Base-by-base conservation (phyloP, 1,284 basidiomycete species). In the Vanrija humicola region DNA sequence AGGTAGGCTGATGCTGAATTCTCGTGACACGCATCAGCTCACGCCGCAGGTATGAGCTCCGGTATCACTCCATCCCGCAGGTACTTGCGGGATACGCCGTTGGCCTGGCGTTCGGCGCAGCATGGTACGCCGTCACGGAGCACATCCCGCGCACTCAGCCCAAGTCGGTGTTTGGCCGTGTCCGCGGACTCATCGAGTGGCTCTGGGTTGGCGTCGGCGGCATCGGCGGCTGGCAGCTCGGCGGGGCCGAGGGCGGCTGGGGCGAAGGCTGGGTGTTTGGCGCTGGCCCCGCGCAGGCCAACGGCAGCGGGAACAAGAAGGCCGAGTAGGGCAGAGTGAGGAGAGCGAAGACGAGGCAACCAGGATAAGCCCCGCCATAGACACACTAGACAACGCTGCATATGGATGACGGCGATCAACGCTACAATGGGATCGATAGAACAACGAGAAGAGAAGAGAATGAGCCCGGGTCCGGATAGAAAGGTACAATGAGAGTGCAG, bases 21-120 rank as follows among this genome's bases (percentile, higher is more conserved):
- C 34, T 23, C 28, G 6, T 28, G 28, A 2, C 7, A 7, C 28
- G 28, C 28, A 28, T 10, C 7, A 26, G 39, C 52, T 59, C n/a
- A 60, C 57, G 1, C 10, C 10, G 0, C 43, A 74, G 75, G 26
- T 71, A 62, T 29, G 69, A 72, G 43, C 67, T 77, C 9, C 65
- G 66, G 26, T 77, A 77, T 58, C 75, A 77, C 57, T 64, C 73
- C 0, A 52, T 63, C 5, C 50, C 55, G 5, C 75, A 77, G 55
- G 65, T 77, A 43, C 29, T 67, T 6, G 66, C 65, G 2, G 72
- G 72, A 2, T 74, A 73, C 56, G n/a, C 38, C 19, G 64, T 62
- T 5, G 72, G 72, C 16, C 50, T 73, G 0, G 10, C 54, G 8
- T 55, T 59, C 14, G 72, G 72, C 12, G 26, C 62, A 1, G 26